A percentile compares a stretch with the other conserved stretches of the same genome.
phyloP scores from a whole-genome alignment of 2,329 filamentous ascomycete genomes.

The Lecanosticta acicola region DNA sequence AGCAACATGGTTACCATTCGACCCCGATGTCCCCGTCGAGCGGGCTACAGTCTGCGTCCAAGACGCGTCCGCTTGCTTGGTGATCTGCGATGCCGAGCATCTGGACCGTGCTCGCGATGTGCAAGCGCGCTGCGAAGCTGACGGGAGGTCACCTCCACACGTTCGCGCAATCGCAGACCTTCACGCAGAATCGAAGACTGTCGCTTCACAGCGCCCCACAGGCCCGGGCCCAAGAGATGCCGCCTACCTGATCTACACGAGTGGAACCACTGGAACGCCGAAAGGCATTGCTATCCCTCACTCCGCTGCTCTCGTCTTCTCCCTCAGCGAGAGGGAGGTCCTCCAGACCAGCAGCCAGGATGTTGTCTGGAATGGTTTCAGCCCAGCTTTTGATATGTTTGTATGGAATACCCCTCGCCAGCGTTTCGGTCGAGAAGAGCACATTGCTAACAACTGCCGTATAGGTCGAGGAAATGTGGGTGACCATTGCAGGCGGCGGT shows the following conservation, averaged over 20 bases:
- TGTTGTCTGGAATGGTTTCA: constrained; percentile 21
- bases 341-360: constrained; percentile 14
- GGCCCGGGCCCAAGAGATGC: constrained; percentile 16
- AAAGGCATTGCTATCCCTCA: constrained; percentile 26
- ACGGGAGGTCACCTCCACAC: constrained; percentile 4
- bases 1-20: constrained; percentile 24
- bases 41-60: constrained; percentile 17
- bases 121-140: constrained; percentile 6
- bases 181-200: neutral
- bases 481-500: constrained; percentile 21
- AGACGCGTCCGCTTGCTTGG: constrained; percentile 13
- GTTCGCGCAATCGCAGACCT: constrained; percentile 13
- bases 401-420: neutral
- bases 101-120: constrained; percentile 13
- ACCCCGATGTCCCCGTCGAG: constrained; percentile 22
- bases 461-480: constrained; percentile 22
- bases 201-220: neutral
- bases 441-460: neutral
- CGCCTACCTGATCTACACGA: constrained; percentile 28
- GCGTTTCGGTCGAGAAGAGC: neutral
- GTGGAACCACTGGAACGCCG: constrained; percentile 25
- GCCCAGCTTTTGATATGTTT: constrained; percentile 25
- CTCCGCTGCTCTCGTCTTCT: constrained; percentile 18
- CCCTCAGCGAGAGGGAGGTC: constrained; percentile 19
- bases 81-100: constrained; percentile 20